Evolutionary conservation across 2,329 filamentous ascomycete species (phyloP).

Genomic region (Fusarium circinatum): DNA sequence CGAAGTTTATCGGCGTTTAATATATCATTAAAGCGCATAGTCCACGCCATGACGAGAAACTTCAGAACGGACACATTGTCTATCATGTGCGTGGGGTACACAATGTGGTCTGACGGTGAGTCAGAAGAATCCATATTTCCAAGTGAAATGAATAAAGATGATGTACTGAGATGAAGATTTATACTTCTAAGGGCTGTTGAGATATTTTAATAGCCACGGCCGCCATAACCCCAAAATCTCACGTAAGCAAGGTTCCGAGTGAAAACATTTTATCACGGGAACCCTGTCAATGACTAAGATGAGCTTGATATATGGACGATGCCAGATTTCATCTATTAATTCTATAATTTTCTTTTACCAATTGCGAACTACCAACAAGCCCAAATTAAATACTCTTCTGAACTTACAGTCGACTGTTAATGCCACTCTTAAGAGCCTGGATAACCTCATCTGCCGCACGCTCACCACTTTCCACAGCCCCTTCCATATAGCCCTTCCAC

Average conservation of each 20-base stretch:
- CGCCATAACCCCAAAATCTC: background rate
- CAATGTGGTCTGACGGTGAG: fast-evolving
- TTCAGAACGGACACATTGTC: background rate
- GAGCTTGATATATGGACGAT: too few relatives aligned
- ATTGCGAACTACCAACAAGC: too few relatives aligned
- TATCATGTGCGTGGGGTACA: background rate
- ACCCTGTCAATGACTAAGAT: too few relatives aligned
- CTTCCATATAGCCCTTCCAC: too few relatives aligned
- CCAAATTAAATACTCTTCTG: too few relatives aligned
- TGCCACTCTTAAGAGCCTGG: too few relatives aligned
- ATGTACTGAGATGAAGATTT: background rate
- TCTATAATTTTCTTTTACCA: too few relatives aligned
- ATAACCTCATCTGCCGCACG: too few relatives aligned
- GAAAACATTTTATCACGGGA: background rate
- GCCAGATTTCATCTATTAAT: too few relatives aligned
- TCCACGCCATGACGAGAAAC: background rate
- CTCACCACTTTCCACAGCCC: too few relatives aligned
- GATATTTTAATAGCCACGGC: background rate
- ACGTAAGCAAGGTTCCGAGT: background rate
- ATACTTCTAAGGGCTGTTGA: fast-evolving
- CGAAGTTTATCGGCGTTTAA: background rate
- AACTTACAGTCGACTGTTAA: too few relatives aligned
- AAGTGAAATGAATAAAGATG: background rate
- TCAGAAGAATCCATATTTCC: fast-evolving
- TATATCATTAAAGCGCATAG: background rate